Evolutionary conservation across 2,329 filamentous ascomycete genomes (phyloP).

Genomic region (Penicillium hordei): DNA sequence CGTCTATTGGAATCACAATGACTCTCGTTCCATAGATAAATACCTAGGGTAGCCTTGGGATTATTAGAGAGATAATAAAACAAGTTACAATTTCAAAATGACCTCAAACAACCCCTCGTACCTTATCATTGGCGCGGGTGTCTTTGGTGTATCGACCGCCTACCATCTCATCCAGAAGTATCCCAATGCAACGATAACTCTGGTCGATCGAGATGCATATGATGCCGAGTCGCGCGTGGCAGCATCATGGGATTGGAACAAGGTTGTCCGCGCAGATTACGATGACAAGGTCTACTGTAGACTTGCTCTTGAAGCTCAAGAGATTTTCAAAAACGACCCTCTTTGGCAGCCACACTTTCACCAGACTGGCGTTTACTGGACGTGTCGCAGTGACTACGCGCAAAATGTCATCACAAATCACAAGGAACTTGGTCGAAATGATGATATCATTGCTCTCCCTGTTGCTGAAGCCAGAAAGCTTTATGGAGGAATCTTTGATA

Average conservation of each 20-base stretch:
- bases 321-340: conserved; percentile 39
- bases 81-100: conserved; percentile 10
- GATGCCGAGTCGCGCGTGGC: conserved; percentile 37
- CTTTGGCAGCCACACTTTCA: conserved; percentile 47
- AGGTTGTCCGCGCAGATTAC: conserved; percentile 32
- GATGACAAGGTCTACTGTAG: conserved; percentile 31
- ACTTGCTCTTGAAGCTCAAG: conserved; percentile 30
- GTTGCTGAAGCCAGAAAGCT: conserved; percentile 55
- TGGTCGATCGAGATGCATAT: conserved; percentile 33
- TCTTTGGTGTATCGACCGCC: conserved; percentile 32
- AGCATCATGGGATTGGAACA: conserved; percentile 35
- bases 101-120: conserved; percentile 25
- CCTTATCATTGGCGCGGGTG: conserved; percentile 29
- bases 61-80: neutral
- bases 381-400: conserved; percentile 48
- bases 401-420: conserved; percentile 52
- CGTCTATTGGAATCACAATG: neutral
- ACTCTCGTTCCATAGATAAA: conserved; percentile 9
- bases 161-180: conserved; percentile 32
- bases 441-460: conserved; percentile 49
- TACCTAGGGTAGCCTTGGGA: neutral
- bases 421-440: conserved; percentile 49
- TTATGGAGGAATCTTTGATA: conserved; percentile 59
- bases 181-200: conserved; percentile 28
- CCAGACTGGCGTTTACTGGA: conserved; percentile 54